Evolutionary conservation across 805 yeast species (phyloP).

Genomic region (Pichia membranifaciens): DNA sequence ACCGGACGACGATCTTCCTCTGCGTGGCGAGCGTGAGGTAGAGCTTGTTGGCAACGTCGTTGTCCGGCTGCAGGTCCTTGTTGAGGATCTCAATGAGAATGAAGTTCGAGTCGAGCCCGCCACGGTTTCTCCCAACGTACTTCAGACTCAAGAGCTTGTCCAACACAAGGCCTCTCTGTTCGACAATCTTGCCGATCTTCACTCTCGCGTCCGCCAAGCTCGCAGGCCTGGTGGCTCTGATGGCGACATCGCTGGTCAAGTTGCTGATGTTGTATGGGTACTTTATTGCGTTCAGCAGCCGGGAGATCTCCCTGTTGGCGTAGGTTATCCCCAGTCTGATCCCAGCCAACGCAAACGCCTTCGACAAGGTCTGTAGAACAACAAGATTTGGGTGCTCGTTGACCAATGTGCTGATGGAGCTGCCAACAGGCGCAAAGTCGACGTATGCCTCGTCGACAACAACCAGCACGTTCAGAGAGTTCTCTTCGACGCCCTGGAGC

Average conservation of each 20-base stretch:
- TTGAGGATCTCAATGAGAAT: slow-evolving; percentile 67
- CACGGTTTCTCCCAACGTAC: slow-evolving; percentile 69
- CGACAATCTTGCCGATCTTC: slow-evolving; percentile 43
- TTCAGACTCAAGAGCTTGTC: slow-evolving; percentile 48
- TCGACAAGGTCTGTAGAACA: slow-evolving; percentile 87
- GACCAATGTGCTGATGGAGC: slow-evolving; percentile 73
- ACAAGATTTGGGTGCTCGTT: slow-evolving; percentile 77
- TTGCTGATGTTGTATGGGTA: slow-evolving; percentile 94
- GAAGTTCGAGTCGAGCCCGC: slow-evolving; percentile 85
- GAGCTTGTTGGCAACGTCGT: slow-evolving; percentile 56
- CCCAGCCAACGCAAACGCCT: slow-evolving; percentile 95
- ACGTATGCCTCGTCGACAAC: slow-evolving; percentile 94
- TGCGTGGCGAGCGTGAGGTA: slow-evolving; percentile 68
- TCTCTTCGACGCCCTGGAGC: slow-evolving; percentile 33
- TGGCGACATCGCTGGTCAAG: slow-evolving; percentile 68
- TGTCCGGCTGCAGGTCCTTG: slow-evolving; percentile 56
- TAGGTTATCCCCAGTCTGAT: slow-evolving; percentile 82
- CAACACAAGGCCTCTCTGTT: slow-evolving; percentile 52
- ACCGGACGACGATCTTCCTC: slow-evolving; percentile 79
- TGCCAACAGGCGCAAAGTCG: slow-evolving; percentile 67
- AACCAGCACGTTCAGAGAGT: slow-evolving; percentile 66
- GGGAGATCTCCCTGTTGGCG: slow-evolving; percentile 54
- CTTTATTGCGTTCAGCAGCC: slow-evolving; percentile 78
- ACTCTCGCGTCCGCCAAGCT: slow-evolving; percentile 56
- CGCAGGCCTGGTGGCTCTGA: slow-evolving; percentile 57